phyloP scores from a whole-genome alignment of 2,329 filamentous ascomycete genomes.

The Sporothrix schenckii region DNA sequence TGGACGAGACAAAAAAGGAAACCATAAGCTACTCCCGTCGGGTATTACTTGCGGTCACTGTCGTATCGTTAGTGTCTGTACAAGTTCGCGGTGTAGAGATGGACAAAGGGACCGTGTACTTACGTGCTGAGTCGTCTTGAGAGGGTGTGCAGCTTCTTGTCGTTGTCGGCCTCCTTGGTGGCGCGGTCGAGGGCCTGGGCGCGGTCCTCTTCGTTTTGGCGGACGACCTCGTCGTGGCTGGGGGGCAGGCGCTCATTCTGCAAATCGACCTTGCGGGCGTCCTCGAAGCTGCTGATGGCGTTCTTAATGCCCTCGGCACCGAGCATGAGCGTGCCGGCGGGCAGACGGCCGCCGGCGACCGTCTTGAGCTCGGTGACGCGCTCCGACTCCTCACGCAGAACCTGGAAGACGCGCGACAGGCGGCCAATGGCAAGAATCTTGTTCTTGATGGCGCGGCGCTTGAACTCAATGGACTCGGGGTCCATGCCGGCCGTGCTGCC shows the following conservation, averaged over 20 bases:
- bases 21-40: too few relatives aligned
- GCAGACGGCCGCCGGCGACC: slow-evolving; percentile 85
- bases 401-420: slow-evolving; percentile 96
- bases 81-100: too few relatives aligned
- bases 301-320: slow-evolving; percentile 98
- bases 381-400: slow-evolving; percentile 95
- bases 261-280: slow-evolving; percentile 92
- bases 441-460: slow-evolving; percentile 97
- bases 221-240: slow-evolving; percentile 85
- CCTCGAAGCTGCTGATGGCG: slow-evolving; percentile 94
- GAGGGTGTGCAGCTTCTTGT: slow-evolving; percentile 81
- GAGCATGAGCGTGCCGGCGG: slow-evolving; percentile 94
- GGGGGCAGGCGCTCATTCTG: slow-evolving; percentile 96
- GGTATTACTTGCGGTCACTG: slow-evolving; percentile 35
- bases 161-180: slow-evolving; percentile 85
- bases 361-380: slow-evolving; percentile 97
- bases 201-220: slow-evolving; percentile 78
- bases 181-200: slow-evolving; percentile 84
- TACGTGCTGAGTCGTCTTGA: slow-evolving; percentile 95
- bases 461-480: slow-evolving; percentile 86
- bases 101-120: slow-evolving; percentile 49
- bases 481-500: slow-evolving; percentile 50
- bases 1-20: not conserved
- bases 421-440: slow-evolving; percentile 98
- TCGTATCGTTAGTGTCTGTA: not conserved